A percentile compares a stretch with the other conserved stretches of the same genome.
Evolutionary conservation across 257 asterid genomes (phyloP).

Genomic region (Solanum piurae): DNA sequence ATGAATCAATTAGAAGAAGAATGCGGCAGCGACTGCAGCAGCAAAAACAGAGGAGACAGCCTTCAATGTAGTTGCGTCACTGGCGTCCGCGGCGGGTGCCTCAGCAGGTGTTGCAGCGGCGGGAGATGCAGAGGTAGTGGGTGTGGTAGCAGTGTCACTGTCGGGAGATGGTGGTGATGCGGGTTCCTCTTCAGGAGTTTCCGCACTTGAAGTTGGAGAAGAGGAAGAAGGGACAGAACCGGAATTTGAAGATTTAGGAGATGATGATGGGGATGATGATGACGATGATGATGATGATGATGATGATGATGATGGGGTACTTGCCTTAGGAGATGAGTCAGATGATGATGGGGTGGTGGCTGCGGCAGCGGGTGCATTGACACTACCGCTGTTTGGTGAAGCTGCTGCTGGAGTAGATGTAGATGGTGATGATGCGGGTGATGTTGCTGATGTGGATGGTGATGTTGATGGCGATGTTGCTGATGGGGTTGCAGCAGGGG

Average conservation of each 20-base stretch:
- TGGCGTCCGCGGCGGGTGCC: not conserved
- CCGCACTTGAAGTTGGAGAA: conserved; percentile 1
- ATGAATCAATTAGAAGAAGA: conserved; percentile 16
- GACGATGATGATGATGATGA: not conserved
- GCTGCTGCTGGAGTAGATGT: not conserved
- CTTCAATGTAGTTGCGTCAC: conserved; percentile 30
- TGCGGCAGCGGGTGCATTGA: not conserved
- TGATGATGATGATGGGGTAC: conserved; percentile 1
- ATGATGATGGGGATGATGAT: not conserved
- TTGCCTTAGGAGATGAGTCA: not conserved
- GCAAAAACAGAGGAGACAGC: conserved; percentile 26
- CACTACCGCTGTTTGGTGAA: conserved; percentile 12
- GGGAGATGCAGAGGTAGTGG: not conserved
- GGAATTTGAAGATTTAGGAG: conserved; percentile 1
- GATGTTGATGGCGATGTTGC: not conserved
- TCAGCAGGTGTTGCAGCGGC: conserved; percentile 20
- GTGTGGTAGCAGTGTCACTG: conserved; percentile 10
- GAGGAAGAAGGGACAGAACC: not conserved
- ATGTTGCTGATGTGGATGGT: conserved; percentile 19
- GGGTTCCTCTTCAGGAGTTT: conserved; percentile 19
- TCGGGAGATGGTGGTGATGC: conserved; percentile 37
- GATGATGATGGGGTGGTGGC: not conserved
- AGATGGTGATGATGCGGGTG: conserved; percentile 8
- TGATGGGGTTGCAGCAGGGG: conserved; percentile 17
- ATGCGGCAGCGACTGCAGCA: conserved; percentile 32